Percentiles rank a stretch among this genome's conserved stretches.
Conservation (phyloP, 352 stramenopile species). For the Phytophthora meadii region DNA sequence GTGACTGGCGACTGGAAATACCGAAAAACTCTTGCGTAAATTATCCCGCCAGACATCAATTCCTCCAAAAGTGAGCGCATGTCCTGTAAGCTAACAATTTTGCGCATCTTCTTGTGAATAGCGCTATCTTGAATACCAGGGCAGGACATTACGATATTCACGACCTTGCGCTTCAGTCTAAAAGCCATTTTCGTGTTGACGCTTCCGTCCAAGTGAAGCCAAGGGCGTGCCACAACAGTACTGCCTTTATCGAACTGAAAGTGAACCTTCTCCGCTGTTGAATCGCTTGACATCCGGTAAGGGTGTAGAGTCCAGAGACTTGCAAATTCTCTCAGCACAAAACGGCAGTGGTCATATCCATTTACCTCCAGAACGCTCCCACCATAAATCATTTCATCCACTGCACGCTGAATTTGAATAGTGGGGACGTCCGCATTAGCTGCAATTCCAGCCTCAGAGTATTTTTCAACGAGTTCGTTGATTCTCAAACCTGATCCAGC, state of each 20-base stretch:
- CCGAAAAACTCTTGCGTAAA: slow-evolving; percentile 62
- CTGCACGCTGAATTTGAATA: slow-evolving; percentile 35
- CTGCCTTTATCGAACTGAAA: slow-evolving; percentile 76
- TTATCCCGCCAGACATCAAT: slow-evolving; percentile 60
- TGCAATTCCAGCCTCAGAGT: slow-evolving; percentile 16
- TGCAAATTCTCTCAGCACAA: slow-evolving; percentile 54
- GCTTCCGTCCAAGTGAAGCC: slow-evolving; percentile 78
- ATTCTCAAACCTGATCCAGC: slow-evolving; percentile 30
- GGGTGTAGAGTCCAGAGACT: slow-evolving; percentile 70
- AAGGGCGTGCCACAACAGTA: slow-evolving; percentile 66
- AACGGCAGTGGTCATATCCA: slow-evolving; percentile 57
- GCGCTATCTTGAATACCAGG: slow-evolving; percentile 69
- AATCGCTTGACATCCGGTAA: slow-evolving; percentile 55
- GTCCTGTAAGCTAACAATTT: slow-evolving; percentile 75
- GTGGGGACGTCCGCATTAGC: not conserved
- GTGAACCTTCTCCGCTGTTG: slow-evolving; percentile 63
- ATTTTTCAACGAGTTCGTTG: slow-evolving; percentile 30
- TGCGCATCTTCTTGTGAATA: slow-evolving; percentile 78
- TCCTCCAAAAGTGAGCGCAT: slow-evolving; percentile 74
- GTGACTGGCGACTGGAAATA: slow-evolving; percentile 10
- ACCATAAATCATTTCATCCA: slow-evolving; percentile 50
- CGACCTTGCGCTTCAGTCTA: slow-evolving; percentile 76
- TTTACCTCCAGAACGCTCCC: slow-evolving; percentile 68
- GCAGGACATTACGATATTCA: slow-evolving; percentile 82
- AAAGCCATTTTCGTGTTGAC: slow-evolving; percentile 62